Evolutionary conservation across 2,329 filamentous ascomycete genomes (phyloP).

Genomic region (Epichloe brachyelytri): DNA sequence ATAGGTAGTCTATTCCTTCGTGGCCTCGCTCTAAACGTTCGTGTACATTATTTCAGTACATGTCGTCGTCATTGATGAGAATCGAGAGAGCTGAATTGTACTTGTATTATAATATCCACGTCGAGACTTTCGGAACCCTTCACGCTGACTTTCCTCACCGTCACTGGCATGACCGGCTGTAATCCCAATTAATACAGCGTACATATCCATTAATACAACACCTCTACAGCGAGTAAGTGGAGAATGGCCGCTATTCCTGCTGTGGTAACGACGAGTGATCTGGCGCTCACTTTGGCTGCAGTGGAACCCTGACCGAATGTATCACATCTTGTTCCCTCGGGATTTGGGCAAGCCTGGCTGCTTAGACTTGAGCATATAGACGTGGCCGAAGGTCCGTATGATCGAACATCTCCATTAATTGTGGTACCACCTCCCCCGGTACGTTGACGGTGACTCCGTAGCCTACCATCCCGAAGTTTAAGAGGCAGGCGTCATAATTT

Average conservation of each 20-base stretch:
- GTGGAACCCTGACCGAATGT: slow-evolving; percentile 10
- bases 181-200: too few species aligned
- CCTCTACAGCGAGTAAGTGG: background rate
- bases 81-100: too few species aligned
- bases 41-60: too few species aligned
- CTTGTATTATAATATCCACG: too few species aligned
- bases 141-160: too few species aligned
- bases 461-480: slow-evolving; percentile 28
- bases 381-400: slow-evolving; percentile 33
- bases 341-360: slow-evolving; percentile 34
- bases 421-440: slow-evolving; percentile 41
- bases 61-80: too few species aligned
- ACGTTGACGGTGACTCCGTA: slow-evolving; percentile 45
- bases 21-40: too few species aligned
- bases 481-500: slow-evolving; percentile 43
- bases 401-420: slow-evolving; percentile 27
- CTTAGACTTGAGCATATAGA: slow-evolving; percentile 44
- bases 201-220: background rate
- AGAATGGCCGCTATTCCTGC: background rate
- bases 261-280: background rate
- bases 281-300: background rate
- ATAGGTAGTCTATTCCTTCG: too few species aligned
- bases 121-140: too few species aligned
- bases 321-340: slow-evolving; percentile 29
- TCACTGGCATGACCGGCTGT: too few species aligned